Conservation (phyloP, 192 early-diverging fungal species). For the Diversispora eburnea region DNA sequence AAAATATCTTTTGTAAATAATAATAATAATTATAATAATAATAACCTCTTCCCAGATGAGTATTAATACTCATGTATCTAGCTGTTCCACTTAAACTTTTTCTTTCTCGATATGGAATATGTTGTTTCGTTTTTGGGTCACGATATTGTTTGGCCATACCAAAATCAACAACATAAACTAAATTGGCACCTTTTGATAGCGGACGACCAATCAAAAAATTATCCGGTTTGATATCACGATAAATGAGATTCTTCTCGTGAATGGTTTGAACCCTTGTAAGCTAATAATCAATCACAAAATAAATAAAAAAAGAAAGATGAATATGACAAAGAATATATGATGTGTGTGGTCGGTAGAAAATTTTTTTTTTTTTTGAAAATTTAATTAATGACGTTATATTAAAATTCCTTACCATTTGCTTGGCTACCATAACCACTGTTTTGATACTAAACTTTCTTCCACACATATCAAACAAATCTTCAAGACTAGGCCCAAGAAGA, state of each 20-base stretch:
- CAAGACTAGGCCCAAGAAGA: slow-evolving; percentile 86
- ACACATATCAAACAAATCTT: slow-evolving; percentile 97
- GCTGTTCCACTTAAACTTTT: slow-evolving; percentile 94
- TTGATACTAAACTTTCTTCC: slow-evolving; percentile 86
- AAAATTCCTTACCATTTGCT: slow-evolving; percentile 73
- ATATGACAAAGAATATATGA: neutral
- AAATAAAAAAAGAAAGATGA: slow-evolving; percentile 12
- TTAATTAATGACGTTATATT: too few species aligned
- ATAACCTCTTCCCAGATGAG: slow-evolving; percentile 90
- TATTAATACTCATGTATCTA: slow-evolving; percentile 98
- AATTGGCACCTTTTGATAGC: slow-evolving; percentile 53
- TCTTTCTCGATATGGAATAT: slow-evolving; percentile 96
- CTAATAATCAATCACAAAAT: slow-evolving; percentile 30
- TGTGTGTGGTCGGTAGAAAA: neutral
- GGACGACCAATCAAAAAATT: slow-evolving; percentile 93
- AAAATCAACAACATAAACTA: slow-evolving; percentile 93
- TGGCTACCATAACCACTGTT: slow-evolving; percentile 95
- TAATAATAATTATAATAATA: slow-evolving; percentile 8
- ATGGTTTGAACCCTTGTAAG: slow-evolving; percentile 82
- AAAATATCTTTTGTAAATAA: neutral
- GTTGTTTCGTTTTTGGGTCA: slow-evolving; percentile 92
- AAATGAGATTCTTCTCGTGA: slow-evolving; percentile 93
- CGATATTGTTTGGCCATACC: slow-evolving; percentile 98
- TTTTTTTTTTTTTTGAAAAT: too few species aligned
- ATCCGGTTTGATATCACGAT: slow-evolving; percentile 98